Base-by-base conservation (phyloP, 192 early-diverging fungal species). In the Rhizophlyctis rosea region DNA sequence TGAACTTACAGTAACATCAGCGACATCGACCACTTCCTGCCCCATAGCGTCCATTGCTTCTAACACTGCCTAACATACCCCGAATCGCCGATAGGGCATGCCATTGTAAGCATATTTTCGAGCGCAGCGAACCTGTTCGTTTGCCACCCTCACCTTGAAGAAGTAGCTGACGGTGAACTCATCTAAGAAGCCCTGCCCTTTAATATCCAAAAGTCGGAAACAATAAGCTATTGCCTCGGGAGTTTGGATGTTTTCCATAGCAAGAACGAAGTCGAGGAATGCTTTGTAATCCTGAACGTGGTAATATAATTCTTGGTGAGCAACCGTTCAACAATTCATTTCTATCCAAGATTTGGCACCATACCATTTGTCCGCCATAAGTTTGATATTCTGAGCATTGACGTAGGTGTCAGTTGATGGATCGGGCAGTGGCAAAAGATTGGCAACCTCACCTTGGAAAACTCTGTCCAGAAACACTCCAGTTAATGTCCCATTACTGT, bases 231-330 rank as follows among this genome's bases (percentile, higher is more conserved):
- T 75, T 18, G 74, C 29, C 52, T 84, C 80, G 3, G 77, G 72
- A 1, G 74, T 69, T 29, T 73, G 52, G 23, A 68, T 54, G 50
- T 80, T 83, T 55, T 82, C 80, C 48, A 73, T 68, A 3, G 79
- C 75, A 21, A 84, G 64, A 13, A 83, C 80, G 49, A 79, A 74
- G 52, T 84, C 82, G 58, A 82, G 55, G 58, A 79, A 83, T 11
- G 47, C 53, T 25, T 59, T 63, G 59, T 71, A 83, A 34, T 83
- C 81, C 76, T 70, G 51, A 30, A 18, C n/a, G 28, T 52, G 47
- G 14, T 29, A 44, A 44, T 13, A 44, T 7, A 18, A 44, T 44
- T 44, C 39, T 13, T 44, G 39, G 39, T 7, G 39, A 13, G 18
- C 39, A 13, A 13, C 39, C 7, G 39, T 44, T 44, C 39, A 7